Base-by-base conservation (phyloP, 768 basidiomycete genomes). In the Lactarius sanguifluus region DNA sequence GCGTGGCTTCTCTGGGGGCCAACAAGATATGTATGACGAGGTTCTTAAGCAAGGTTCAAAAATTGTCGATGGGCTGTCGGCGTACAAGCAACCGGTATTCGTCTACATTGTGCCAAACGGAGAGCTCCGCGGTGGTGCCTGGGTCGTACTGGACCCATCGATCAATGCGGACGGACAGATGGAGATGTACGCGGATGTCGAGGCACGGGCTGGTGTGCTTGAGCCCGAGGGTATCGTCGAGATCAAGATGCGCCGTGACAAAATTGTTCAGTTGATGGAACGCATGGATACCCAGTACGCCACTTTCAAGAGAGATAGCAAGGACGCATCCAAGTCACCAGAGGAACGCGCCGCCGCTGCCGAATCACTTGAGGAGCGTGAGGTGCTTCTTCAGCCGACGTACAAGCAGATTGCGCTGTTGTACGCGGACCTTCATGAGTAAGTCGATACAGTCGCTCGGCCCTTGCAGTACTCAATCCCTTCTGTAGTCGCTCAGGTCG, bases 1-100 rank as follows among this genome's bases (percentile, higher is more conserved):
- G 95, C 92, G 97, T 81, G 97, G 97, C 30, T 99, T 99, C 88
- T 99, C 97, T 25, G 97, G 97, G 69, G 97, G 97, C 70, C 96
- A 98, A 78, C 96, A 97, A 78, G 96, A 98, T 77, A 98, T 98
- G 95, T 96, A 94, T 73, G 95, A 98, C 78, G 96, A 96, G 76
- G 86, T 98, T 64, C 82, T 98, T 73, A 98, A 98, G 79, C 94
- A 98, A 76, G 96, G 96, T 50, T 91, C 96, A 20, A 98, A 96
- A 80, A 99, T 99, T 70, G 97, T 99, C 76, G 97, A 99, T 75
- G 97, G 97, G 56, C 84, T 99, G 47, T 96, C 94, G 61, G 89
- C 86, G 75, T 99, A 97, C 84, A 98, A 94, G 78, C 93, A 96
- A 72, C 97, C 97, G 23, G 91, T 98, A 67, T 98, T 97, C 75